These are phyloP conservation scores for Zancudomyces culisetae DNA, from an alignment of 371 early-diverging fungal species.

Conservation along the genomic window DNA sequence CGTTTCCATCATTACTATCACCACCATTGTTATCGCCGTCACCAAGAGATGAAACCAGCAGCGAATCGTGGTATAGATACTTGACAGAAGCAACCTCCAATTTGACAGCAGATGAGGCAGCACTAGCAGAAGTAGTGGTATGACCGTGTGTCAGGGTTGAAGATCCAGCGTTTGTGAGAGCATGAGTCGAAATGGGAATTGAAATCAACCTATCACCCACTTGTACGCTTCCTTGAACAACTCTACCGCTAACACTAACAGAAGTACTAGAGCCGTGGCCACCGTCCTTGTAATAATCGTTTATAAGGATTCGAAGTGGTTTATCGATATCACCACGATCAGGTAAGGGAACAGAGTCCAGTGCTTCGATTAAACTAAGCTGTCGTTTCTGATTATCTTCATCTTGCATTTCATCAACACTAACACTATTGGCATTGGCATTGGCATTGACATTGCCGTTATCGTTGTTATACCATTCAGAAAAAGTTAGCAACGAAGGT, in stretches of 20 bases:
- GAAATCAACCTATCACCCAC: constrained; percentile 62
- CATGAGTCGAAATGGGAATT: constrained; percentile 68
- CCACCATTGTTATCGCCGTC: constrained; percentile 32
- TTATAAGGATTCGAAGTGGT: constrained; percentile 62
- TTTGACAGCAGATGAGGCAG: too few relatives aligned
- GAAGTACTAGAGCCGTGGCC: constrained; percentile 19
- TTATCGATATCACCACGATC: constrained; percentile 48
- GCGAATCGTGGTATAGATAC: not conserved
- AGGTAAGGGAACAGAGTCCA: constrained; percentile 56
- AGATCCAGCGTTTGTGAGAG: constrained; percentile 41
- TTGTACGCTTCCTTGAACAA: constrained; percentile 70
- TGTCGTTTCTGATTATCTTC: too few relatives aligned
- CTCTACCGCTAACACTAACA: constrained; percentile 64
- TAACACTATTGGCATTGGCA: constrained; percentile 7
- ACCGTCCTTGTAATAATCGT: constrained; percentile 73
- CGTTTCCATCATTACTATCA: constrained; percentile 50
- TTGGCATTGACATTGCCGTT: too few relatives aligned
- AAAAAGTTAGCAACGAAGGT: too few relatives aligned
- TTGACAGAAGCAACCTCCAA: not conserved
- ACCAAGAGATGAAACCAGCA: not conserved
- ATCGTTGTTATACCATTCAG: too few relatives aligned
- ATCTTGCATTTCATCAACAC: too few relatives aligned
- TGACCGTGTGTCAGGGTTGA: too few relatives aligned
- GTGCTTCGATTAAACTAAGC: constrained; percentile 21
- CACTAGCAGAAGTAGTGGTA: too few relatives aligned